Base-by-base conservation (phyloP, 345 rosid genomes). In the Euphorbia tirucalli region DNA sequence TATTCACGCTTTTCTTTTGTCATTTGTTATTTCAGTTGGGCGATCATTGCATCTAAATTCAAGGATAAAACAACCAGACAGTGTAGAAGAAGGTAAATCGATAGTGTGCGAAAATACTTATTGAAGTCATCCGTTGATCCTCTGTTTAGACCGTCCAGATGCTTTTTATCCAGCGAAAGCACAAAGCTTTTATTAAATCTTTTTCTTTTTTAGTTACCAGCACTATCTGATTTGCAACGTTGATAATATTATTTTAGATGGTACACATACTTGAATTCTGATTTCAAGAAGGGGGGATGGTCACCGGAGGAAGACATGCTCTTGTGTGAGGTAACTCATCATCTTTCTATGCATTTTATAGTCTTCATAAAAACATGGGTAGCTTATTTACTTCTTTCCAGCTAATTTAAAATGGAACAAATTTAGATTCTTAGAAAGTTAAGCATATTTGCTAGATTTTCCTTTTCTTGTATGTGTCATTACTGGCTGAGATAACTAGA, bases 211-310 rank as follows among this genome's bases (percentile, higher is more conserved):
- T 64, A 0, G 2, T 69, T 69, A 11, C 57, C 19, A 25, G 52
- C 46, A 71, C 61, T 52, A 72, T 77, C 65, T 67, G 76, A 80
- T 82, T 68, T 9, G 22, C 30, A 74, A 37, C 22, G 25, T 22
- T 74, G 52, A 58, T 49, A 27, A 27, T 56, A 18, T 25, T 27
- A 7, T 46, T 65, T 74, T 82, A 95, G 99, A 89, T 95, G 99
- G 99, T 92, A 87, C 75, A 95, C 99, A 52, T 95, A 95, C 65
- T 77, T 95, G 70, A 95, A 89, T 80, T 88, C 99, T 52, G 99
- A 95, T 80, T 95, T 95, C 86, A 92, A 92, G 86, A 95, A 89
- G 78, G 99, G 99, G 11, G 99, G 98, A 58, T 95, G 99, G 99
- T 88, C 97, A 58, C 97, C 97, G 11, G 98, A 95, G 76, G 99